These are phyloP conservation scores for Myxozyma melibiosi DNA, from an alignment of 805 yeast species.

Conservation along the genomic window DNA sequence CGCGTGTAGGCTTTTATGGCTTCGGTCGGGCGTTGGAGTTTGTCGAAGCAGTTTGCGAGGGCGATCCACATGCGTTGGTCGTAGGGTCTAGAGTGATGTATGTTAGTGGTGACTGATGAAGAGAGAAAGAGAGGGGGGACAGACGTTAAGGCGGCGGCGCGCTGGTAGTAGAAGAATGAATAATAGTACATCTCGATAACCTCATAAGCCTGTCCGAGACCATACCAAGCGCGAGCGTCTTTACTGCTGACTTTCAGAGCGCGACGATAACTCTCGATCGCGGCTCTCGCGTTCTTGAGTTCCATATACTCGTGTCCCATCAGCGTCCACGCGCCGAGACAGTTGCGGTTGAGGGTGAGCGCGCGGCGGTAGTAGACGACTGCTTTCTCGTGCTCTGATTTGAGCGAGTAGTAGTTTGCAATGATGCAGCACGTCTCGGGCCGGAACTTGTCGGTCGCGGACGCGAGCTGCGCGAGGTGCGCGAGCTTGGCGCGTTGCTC, in stretches of 20 bases:
- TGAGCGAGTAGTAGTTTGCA: conserved; percentile 89
- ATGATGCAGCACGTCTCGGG: conserved; percentile 94
- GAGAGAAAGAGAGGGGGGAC: neutral
- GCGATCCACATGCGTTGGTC: conserved; percentile 98
- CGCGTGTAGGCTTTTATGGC: conserved; percentile 80
- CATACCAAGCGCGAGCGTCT: conserved; percentile 98
- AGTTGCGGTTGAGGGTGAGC: conserved; percentile 71
- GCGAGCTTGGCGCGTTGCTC: conserved; percentile 84
- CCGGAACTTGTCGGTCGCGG: conserved; percentile 78
- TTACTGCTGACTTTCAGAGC: conserved; percentile 88
- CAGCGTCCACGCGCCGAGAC: conserved; percentile 92
- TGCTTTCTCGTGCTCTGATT: conserved; percentile 93
- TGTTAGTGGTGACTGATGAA: neutral
- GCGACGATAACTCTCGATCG: conserved; percentile 89
- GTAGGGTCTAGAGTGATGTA: conserved; percentile 51
- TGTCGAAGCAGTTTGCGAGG: conserved; percentile 83
- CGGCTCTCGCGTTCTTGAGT: conserved; percentile 93
- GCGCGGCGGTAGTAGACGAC: conserved; percentile 92
- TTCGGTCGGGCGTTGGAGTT: conserved; percentile 67
- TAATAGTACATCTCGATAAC: conserved; percentile 93
- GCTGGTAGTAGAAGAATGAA: conserved; percentile 88
- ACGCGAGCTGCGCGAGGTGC: conserved; percentile 80
- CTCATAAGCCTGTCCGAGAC: conserved; percentile 97
- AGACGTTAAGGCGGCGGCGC: conserved; percentile 75
- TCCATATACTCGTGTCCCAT: conserved; percentile 99